Percentiles rank a stretch among this genome's conserved stretches.
Evolutionary conservation across 495 filamentous ascomycete species (phyloP).

Genomic region (Neurospora sp.): DNA sequence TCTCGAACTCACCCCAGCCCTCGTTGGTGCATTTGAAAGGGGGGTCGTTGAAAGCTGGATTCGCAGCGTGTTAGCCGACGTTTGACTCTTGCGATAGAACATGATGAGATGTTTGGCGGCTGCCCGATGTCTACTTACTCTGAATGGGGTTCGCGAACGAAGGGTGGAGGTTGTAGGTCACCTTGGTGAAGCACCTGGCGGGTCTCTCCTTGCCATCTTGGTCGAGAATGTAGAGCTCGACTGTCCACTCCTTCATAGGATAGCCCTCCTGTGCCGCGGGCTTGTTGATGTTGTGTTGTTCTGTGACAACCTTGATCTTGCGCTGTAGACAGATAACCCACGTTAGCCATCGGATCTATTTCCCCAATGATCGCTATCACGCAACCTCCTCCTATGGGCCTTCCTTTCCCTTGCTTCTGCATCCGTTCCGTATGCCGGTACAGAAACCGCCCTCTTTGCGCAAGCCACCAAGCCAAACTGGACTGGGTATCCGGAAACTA

Average conservation of each 20-base stretch:
- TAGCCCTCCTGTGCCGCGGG: slow-evolving; percentile 73
- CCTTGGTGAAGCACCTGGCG: slow-evolving; percentile 82
- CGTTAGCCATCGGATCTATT: slow-evolving; percentile 1
- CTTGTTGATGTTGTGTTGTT: slow-evolving; percentile 72
- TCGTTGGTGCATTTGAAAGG: slow-evolving; percentile 87
- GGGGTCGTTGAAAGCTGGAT: slow-evolving; percentile 61
- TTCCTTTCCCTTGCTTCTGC: neutral
- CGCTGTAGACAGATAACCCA: slow-evolving; percentile 37
- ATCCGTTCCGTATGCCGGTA: neutral
- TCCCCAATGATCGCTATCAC: neutral
- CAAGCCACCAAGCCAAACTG: neutral
- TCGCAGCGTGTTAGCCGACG: slow-evolving; percentile 1
- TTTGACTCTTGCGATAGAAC: neutral
- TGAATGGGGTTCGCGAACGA: slow-evolving; percentile 78
- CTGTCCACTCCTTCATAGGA: slow-evolving; percentile 72
- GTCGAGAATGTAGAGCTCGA: slow-evolving; percentile 53
- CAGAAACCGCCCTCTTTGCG: neutral
- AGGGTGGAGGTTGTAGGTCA: slow-evolving; percentile 82
- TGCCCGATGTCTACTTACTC: slow-evolving; percentile 45
- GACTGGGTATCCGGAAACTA: neutral
- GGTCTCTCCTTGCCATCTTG: slow-evolving; percentile 56
- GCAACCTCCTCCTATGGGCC: neutral
- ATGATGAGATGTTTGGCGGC: neutral
- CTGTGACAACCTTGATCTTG: slow-evolving; percentile 81
- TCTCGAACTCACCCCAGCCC: slow-evolving; percentile 99